Evolutionary conservation across 495 filamentous ascomycete genomes (phyloP).

Genomic region (Letharia columbiana): DNA sequence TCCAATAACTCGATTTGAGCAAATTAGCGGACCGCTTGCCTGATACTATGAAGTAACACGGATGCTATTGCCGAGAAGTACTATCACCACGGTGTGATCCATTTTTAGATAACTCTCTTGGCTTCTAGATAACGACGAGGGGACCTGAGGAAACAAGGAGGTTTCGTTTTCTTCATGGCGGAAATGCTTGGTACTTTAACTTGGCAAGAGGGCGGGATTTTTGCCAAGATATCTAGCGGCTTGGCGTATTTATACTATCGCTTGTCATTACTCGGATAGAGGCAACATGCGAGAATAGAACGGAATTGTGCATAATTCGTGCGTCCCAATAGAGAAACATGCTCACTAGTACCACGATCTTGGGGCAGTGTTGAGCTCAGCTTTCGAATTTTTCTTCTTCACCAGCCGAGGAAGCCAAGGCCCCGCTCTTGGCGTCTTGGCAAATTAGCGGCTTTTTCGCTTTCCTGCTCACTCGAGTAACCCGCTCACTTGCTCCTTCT

Average conservation of each 20-base stretch:
- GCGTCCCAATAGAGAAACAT: background rate
- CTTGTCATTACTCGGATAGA: background rate
- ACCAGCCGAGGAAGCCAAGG: constrained; percentile 1
- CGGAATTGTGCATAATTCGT: too few species aligned
- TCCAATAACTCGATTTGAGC: background rate
- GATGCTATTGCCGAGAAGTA: background rate
- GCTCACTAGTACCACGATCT: background rate
- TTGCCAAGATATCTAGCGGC: background rate
- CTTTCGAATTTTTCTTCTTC: background rate
- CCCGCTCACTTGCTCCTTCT: background rate
- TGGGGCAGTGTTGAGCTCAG: background rate
- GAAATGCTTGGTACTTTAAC: background rate
- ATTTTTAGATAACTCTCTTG: too few species aligned
- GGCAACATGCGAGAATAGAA: background rate
- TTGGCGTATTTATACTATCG: background rate
- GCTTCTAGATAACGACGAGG: background rate
- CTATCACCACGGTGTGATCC: background rate
- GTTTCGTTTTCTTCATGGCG: background rate
- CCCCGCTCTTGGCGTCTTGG: constrained; percentile 9
- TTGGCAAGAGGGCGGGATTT: constrained; percentile 5
- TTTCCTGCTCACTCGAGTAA: background rate
- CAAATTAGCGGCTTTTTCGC: background rate
- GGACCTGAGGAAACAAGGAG: background rate
- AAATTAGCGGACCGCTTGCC: background rate
- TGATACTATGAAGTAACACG: background rate